A percentile compares a stretch with the other conserved stretches of the same genome.
These are phyloP conservation scores for Blepharisma stoltei DNA, from an alignment of 73 alveolate species.

Conservation along the genomic window DNA sequence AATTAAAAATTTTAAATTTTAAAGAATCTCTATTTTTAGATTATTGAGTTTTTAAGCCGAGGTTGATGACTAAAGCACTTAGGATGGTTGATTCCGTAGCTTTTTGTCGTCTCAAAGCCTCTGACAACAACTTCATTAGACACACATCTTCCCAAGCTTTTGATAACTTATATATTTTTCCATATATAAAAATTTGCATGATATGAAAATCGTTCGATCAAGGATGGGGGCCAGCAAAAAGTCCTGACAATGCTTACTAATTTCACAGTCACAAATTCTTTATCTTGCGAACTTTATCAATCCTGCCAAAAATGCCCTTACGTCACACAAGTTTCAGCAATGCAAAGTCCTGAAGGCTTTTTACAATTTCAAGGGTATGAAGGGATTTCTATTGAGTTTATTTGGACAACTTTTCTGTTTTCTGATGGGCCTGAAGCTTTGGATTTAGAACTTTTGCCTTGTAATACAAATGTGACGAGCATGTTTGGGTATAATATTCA, in stretches of 20 bases:
- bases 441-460: not conserved
- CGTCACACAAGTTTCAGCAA: slow-evolving; percentile 21
- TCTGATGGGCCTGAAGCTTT: slow-evolving; percentile 9
- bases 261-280: not conserved
- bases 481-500: slow-evolving; percentile 2
- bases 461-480: not conserved
- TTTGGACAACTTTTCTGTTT: not conserved
- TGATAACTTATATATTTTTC: too few relatives aligned
- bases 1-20: too few relatives aligned
- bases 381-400: slow-evolving; percentile 20
- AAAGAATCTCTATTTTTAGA: too few relatives aligned
- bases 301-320: slow-evolving; percentile 29
- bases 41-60: too few relatives aligned
- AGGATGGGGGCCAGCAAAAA: too few relatives aligned
- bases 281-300: slow-evolving; percentile 18
- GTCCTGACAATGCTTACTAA: not conserved
- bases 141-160: too few relatives aligned
- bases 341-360: slow-evolving; percentile 29
- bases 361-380: slow-evolving; percentile 31
- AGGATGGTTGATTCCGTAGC: too few relatives aligned
- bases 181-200: too few relatives aligned
- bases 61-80: too few relatives aligned
- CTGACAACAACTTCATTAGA: too few relatives aligned
- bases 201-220: too few relatives aligned
- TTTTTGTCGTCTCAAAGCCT: too few relatives aligned